Percentiles rank a stretch among this genome's conserved stretches.
phyloP scores from a whole-genome alignment of 176 grass and related monocot genomes.

The Bromus sterilis region DNA sequence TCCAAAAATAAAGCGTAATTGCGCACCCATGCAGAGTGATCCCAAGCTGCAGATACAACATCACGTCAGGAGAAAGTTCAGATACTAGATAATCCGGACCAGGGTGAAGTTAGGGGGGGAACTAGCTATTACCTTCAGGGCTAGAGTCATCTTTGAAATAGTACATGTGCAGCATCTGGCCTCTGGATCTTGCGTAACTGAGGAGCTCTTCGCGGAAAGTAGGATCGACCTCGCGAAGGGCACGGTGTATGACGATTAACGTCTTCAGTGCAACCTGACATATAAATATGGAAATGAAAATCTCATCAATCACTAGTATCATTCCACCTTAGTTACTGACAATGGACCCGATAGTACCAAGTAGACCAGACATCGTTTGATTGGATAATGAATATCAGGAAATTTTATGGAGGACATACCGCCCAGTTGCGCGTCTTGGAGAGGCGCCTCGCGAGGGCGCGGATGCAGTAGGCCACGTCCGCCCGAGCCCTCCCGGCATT shows the following conservation, averaged over 20 bases:
- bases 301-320: background rate
- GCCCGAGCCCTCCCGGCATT: conserved; percentile 76
- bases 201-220: conserved; percentile 87
- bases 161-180: conserved; percentile 75
- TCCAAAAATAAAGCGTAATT: conserved; percentile 88
- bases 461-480: conserved; percentile 95
- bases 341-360: background rate
- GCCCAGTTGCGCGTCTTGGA: conserved; percentile 96
- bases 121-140: conserved; percentile 53
- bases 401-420: conserved; percentile 18
- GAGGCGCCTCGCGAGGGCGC: conserved; percentile 86
- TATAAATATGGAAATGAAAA: background rate
- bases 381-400: background rate
- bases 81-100: background rate
- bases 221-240: conserved; percentile 73
- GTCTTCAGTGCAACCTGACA: conserved; percentile 82
- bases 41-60: conserved; percentile 64
- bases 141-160: conserved; percentile 96
- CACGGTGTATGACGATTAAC: conserved; percentile 82
- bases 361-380: background rate
- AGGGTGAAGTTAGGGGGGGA: background rate
- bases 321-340: background rate
- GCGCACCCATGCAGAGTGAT: conserved; percentile 93
- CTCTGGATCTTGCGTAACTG: conserved; percentile 69
- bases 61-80: conserved; percentile 5